These are phyloP conservation scores for Erodium texanum DNA, from an alignment of 441 rosid species.

Conservation along the genomic window DNA sequence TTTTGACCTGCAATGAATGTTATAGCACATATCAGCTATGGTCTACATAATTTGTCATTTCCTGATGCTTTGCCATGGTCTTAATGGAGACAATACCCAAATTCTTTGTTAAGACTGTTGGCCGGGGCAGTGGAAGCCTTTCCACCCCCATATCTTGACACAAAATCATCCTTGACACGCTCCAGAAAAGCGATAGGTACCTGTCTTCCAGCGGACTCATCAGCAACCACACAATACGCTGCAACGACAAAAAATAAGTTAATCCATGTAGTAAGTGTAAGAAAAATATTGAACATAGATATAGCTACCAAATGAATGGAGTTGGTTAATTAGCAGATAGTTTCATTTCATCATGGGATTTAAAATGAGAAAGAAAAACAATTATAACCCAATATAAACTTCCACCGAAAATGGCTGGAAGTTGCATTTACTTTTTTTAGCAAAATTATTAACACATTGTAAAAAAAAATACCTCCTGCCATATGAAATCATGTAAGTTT, in stretches of 20 bases:
- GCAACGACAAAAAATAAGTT: constrained; percentile 21
- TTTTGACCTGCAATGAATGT: constrained; percentile 29
- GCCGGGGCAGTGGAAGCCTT: constrained; percentile 25
- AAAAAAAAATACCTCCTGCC: too few species aligned
- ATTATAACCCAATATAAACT: not conserved
- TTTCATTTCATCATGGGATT: not conserved
- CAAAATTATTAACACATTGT: not conserved
- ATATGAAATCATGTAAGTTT: too few species aligned
- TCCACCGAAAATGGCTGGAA: not conserved
- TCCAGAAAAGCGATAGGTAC: constrained; percentile 30
- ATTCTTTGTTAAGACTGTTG: constrained; percentile 30
- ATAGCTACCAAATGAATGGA: not conserved
- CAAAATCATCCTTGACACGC: constrained; percentile 33
- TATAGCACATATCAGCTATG: not conserved
- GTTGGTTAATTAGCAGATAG: not conserved
- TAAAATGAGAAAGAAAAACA: not conserved
- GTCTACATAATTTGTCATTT: not conserved
- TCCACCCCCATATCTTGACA: constrained; percentile 27
- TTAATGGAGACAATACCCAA: constrained; percentile 19
- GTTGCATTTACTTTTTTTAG: not conserved
- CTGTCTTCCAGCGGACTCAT: constrained; percentile 26
- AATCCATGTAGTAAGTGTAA: constrained; percentile 3
- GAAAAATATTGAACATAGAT: too few species aligned
- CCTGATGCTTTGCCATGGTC: not conserved
- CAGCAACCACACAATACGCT: constrained; percentile 33